phyloP scores from a whole-genome alignment of 768 basidiomycete genomes.

The Trametopsis cervina region DNA sequence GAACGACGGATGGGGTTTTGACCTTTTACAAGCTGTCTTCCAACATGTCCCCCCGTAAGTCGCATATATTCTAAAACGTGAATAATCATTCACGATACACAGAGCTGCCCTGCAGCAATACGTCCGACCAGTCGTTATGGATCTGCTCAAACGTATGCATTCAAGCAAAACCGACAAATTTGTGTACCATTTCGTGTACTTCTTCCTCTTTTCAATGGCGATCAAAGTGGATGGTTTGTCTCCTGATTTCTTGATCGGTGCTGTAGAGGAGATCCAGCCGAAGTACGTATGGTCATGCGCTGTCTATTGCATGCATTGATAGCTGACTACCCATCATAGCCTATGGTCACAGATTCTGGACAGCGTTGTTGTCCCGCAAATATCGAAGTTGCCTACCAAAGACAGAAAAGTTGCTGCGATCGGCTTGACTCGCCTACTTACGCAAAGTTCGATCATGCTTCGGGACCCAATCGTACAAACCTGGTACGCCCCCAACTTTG shows the following conservation, averaged over 20 bases:
- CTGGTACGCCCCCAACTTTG: conserved; percentile 43
- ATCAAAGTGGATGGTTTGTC: conserved; percentile 65
- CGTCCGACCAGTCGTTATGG: conserved; percentile 68
- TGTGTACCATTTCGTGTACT: conserved; percentile 73
- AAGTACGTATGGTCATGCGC: conserved; percentile 42
- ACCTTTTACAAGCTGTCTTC: conserved; percentile 75
- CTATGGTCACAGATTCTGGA: conserved; percentile 76
- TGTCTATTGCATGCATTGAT: no score
- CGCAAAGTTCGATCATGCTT: conserved; percentile 65
- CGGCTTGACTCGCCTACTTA: conserved; percentile 73
- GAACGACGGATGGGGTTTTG: conserved; percentile 90
- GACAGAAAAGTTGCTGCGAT: conserved; percentile 83
- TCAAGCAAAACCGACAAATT: conserved; percentile 86
- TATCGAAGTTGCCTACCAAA: conserved; percentile 71
- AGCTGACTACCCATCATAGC: no score
- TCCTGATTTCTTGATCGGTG: conserved; percentile 73
- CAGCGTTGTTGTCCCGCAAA: conserved; percentile 74
- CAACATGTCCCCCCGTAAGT: conserved; percentile 71
- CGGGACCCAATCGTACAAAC: conserved; percentile 50
- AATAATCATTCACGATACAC: conserved; percentile 4
- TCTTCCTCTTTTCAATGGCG: conserved; percentile 71
- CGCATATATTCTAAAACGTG: no score
- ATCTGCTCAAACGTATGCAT: conserved; percentile 80
- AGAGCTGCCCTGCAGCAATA: conserved; percentile 66
- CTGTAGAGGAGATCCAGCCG: conserved; percentile 78